Conservation (phyloP, 1,284 basidiomycete species). For the Amylostereum areolatum region DNA sequence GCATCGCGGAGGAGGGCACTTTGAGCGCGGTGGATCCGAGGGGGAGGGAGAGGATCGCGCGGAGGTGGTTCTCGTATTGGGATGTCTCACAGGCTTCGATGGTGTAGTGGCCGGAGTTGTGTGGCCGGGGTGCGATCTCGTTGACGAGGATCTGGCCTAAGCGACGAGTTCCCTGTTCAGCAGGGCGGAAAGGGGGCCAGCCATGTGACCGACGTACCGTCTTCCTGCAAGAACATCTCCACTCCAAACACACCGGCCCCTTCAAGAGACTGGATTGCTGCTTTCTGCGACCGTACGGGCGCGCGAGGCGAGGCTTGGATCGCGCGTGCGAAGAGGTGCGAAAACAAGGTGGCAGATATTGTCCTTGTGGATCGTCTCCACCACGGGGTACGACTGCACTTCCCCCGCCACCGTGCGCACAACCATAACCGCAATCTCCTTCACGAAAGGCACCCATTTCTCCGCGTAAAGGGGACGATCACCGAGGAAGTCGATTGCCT, state of each 20-base stretch:
- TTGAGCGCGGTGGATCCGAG: slow-evolving; percentile 87
- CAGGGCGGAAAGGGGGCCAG: background rate
- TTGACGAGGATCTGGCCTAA: slow-evolving; percentile 82
- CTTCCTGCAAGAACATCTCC: slow-evolving; percentile 92
- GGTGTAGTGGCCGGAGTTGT: slow-evolving; percentile 99
- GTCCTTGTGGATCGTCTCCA: slow-evolving; percentile 94
- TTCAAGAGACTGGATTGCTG: slow-evolving; percentile 73
- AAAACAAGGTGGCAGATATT: slow-evolving; percentile 93
- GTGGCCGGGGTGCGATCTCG: slow-evolving; percentile 98
- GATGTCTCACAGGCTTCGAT: slow-evolving; percentile 96
- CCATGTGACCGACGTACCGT: slow-evolving; percentile 52
- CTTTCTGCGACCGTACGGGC: slow-evolving; percentile 78
- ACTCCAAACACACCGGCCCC: slow-evolving; percentile 98
- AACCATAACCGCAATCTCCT: slow-evolving; percentile 97
- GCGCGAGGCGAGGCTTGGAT: slow-evolving; percentile 50
- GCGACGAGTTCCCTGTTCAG: slow-evolving; percentile 5
- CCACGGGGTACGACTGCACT: slow-evolving; percentile 83
- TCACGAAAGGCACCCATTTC: slow-evolving; percentile 85
- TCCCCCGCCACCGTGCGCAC: slow-evolving; percentile 77
- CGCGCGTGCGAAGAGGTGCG: slow-evolving; percentile 69
- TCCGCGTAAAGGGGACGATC: slow-evolving; percentile 85
- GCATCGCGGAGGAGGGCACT: slow-evolving; percentile 87
- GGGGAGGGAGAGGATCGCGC: slow-evolving; percentile 89
- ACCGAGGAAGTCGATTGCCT: slow-evolving; percentile 65
- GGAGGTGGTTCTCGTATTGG: slow-evolving; percentile 97